phyloP scores from a whole-genome alignment of 78 protist species.

The Emiliania huxleyi region DNA sequence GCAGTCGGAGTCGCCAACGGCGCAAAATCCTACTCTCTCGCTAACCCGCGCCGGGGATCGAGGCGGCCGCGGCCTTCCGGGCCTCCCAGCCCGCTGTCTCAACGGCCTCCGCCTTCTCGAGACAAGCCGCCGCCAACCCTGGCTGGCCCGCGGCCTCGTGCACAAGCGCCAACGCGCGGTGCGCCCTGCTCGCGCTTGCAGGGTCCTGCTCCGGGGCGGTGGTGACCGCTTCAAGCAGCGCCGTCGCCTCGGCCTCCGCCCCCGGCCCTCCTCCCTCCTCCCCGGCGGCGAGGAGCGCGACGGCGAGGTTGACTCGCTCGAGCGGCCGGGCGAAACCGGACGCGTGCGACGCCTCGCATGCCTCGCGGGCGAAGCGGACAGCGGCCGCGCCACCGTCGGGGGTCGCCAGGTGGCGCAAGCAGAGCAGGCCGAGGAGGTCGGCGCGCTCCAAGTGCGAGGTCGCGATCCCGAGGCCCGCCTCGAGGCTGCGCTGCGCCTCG shows the following conservation, averaged over 20 bases:
- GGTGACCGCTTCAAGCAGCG: neutral
- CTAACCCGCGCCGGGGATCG: no score
- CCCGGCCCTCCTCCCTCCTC: neutral
- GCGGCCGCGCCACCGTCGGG: neutral
- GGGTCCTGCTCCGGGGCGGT: neutral
- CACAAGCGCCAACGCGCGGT: no score
- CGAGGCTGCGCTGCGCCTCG: neutral
- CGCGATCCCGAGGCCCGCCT: no score
- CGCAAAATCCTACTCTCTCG: no score
- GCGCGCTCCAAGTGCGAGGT: no score
- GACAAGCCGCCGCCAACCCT: no score
- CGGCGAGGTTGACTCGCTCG: neutral
- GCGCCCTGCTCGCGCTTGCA: no score
- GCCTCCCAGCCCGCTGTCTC: no score
- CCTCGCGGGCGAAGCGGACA: neutral
- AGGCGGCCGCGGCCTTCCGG: no score
- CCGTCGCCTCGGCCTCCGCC: neutral
- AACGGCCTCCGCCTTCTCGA: no score
- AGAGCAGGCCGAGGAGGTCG: neutral
- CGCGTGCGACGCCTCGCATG: neutral
- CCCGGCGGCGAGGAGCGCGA: neutral
- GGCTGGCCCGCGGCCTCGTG: no score
- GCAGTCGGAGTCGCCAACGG: no score
- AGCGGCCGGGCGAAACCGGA: neutral
- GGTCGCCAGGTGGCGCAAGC: neutral